These are phyloP conservation scores for Suhomyces anneliseae DNA, from an alignment of 1,139 yeast species.

Conservation along the genomic window DNA sequence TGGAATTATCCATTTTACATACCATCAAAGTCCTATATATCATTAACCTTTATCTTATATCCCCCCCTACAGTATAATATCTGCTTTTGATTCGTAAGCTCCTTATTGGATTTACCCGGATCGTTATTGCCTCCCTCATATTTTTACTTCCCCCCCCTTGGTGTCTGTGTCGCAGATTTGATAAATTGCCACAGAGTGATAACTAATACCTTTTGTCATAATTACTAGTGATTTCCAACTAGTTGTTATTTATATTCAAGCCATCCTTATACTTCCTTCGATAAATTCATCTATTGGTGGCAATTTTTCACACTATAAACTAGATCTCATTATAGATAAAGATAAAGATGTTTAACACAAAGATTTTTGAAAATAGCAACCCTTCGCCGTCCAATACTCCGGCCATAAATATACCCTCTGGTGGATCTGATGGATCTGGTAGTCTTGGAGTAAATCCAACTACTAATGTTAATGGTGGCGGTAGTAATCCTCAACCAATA, in stretches of 20 bases:
- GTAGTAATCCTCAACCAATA: constrained; percentile 41
- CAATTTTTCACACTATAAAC: background rate
- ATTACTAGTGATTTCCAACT: background rate
- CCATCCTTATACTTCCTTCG: background rate
- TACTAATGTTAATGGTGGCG: constrained; percentile 1
- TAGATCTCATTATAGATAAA: background rate
- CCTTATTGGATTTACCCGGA: background rate
- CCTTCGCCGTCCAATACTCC: constrained; percentile 17
- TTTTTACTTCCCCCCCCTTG: background rate
- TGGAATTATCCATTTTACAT: too few relatives aligned
- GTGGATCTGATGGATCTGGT: constrained; percentile 6
- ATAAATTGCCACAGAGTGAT: background rate
- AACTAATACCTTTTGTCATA: background rate
- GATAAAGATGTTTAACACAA: constrained; percentile 18
- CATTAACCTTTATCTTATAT: background rate
- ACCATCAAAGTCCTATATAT: too few relatives aligned
- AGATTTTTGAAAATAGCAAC: constrained; percentile 17
- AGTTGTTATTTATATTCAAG: background rate
- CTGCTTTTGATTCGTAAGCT: background rate
- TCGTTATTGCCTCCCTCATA: background rate
- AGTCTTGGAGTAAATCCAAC: background rate
- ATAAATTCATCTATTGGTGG: background rate
- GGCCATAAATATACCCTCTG: constrained; percentile 20
- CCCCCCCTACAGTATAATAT: too few relatives aligned
- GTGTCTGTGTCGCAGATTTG: background rate